Conservation (phyloP, 108 stramenopile species). For the Skeletonema menzelii region DNA sequence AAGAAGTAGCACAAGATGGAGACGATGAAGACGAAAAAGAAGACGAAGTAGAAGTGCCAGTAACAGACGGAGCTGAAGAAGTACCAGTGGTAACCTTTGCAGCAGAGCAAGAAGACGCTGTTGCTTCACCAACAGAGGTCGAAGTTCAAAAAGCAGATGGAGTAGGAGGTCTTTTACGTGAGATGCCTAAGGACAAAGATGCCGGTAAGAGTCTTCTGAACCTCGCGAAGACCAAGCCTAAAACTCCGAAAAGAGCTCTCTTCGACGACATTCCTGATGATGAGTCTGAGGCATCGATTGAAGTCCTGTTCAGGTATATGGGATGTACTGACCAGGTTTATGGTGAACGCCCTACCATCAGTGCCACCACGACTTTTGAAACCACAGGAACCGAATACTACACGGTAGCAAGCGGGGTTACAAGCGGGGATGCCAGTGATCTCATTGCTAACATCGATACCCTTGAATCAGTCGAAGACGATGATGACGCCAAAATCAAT, state of each 20-base stretch:
- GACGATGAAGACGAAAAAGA: background rate
- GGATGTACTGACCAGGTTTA: constrained; percentile 36
- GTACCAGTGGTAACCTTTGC: background rate
- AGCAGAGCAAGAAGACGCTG: background rate
- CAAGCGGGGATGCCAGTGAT: background rate
- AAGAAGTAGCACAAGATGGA: background rate
- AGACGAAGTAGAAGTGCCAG: background rate
- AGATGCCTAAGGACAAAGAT: background rate
- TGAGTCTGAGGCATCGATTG: constrained; percentile 41
- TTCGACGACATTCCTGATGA: constrained; percentile 35
- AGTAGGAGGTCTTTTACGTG: background rate
- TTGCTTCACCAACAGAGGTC: too few relatives aligned
- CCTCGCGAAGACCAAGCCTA: background rate
- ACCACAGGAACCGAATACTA: background rate
- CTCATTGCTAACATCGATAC: background rate
- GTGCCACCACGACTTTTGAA: background rate
- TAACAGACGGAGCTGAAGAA: background rate
- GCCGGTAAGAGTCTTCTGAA: background rate
- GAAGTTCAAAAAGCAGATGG: too few relatives aligned
- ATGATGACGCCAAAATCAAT: constrained; percentile 8
- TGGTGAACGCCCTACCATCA: constrained; percentile 4
- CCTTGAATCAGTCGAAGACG: background rate
- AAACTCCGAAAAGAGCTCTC: background rate
- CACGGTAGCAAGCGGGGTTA: too few relatives aligned
- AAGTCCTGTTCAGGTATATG: constrained; percentile 46